A percentile compares a stretch with the other conserved stretches of the same genome.
These are phyloP conservation scores for Sporothrix dimorphospora DNA, from an alignment of 2,329 filamentous ascomycete genomes.

Conservation along the genomic window DNA sequence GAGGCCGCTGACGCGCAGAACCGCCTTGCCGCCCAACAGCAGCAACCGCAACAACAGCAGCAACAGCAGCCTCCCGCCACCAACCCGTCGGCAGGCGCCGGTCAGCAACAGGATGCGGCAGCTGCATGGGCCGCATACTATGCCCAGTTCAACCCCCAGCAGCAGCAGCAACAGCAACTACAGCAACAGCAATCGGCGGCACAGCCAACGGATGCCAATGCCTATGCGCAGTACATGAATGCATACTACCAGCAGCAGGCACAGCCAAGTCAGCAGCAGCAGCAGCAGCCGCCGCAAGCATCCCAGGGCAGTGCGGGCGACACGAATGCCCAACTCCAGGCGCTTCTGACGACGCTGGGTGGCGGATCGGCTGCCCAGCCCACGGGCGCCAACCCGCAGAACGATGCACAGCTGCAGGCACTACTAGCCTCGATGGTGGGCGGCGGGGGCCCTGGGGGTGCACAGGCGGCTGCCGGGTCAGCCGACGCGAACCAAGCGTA, in stretches of 20 bases:
- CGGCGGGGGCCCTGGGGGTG: constrained; percentile 10
- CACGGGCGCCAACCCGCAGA: background rate
- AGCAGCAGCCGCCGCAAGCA: constrained; percentile 34
- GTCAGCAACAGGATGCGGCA: constrained; percentile 38
- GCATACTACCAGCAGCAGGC: constrained; percentile 36
- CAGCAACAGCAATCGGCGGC: constrained; percentile 33
- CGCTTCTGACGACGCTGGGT: constrained; percentile 31
- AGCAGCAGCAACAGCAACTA: constrained; percentile 35
- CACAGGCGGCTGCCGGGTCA: background rate
- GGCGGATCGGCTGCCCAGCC: constrained; percentile 17
- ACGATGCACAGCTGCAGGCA: constrained; percentile 33
- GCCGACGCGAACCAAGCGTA: constrained; percentile 27
- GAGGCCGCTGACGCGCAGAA: constrained; percentile 38
- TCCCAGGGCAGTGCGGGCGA: constrained; percentile 20
- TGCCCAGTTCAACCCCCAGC: constrained; percentile 41
- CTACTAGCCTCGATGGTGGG: constrained; percentile 28
- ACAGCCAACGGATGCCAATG: constrained; percentile 35
- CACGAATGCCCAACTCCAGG: constrained; percentile 33
- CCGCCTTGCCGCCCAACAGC: background rate
- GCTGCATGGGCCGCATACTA: constrained; percentile 48
- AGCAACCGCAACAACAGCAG: background rate
- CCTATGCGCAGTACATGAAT: constrained; percentile 44
- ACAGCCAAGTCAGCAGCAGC: constrained; percentile 32
- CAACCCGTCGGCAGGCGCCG: constrained; percentile 30
- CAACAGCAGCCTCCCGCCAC: background rate